These are phyloP conservation scores for Globisporangium echinulatum DNA, from an alignment of 352 stramenopile species.

Conservation along the genomic window DNA sequence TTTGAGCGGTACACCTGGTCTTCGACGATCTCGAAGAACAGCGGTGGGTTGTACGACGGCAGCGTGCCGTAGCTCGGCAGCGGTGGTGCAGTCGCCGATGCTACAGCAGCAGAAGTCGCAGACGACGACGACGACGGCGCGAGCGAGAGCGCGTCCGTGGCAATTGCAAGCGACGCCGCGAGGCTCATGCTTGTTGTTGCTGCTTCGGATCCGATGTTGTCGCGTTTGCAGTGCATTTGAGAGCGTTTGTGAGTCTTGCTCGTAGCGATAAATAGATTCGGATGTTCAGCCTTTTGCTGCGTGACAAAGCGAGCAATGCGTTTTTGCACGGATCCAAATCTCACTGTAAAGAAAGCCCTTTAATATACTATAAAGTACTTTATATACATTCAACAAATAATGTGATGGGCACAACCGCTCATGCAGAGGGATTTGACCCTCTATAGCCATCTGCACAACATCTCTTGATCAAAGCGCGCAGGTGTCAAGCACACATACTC, in stretches of 20 bases:
- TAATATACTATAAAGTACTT: no score
- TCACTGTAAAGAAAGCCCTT: no score
- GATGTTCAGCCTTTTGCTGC: not conserved
- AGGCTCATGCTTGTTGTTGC: not conserved
- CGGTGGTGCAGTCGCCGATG: slow-evolving; percentile 8
- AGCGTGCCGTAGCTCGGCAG: slow-evolving; percentile 44
- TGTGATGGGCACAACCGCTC: no score
- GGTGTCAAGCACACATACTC: not conserved
- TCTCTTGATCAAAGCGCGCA: no score
- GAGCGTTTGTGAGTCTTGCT: not conserved
- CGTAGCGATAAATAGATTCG: not conserved
- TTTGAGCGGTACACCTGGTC: slow-evolving; percentile 81
- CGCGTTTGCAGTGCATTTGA: not conserved
- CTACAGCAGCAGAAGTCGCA: slow-evolving; percentile 7
- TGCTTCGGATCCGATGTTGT: not conserved
- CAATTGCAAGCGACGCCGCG: slow-evolving; percentile 4
- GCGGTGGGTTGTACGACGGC: slow-evolving; percentile 72
- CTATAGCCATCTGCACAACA: no score
- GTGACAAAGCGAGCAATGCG: not conserved
- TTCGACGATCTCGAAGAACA: slow-evolving; percentile 87
- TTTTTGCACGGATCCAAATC: not conserved
- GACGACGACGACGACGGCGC: not conserved
- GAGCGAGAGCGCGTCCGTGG: slow-evolving; percentile 1
- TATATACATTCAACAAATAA: no score
- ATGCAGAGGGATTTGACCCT: no score